Conservation (phyloP, 352 stramenopile genomes). For the Globisporangium radiosum region DNA sequence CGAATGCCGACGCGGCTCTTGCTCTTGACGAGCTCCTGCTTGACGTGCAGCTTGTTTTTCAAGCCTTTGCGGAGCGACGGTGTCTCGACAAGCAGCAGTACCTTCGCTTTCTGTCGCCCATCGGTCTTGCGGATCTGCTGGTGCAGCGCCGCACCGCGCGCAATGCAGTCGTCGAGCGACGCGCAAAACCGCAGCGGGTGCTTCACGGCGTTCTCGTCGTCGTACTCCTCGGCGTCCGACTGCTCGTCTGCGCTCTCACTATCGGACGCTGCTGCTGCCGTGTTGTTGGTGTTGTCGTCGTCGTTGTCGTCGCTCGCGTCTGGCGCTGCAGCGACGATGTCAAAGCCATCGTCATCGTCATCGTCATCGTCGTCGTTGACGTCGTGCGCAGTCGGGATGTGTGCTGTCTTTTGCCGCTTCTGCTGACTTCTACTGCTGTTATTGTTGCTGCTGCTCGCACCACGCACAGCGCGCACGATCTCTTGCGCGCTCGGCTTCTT, state of each 20-base stretch:
- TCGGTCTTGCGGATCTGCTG: slow-evolving; percentile 48
- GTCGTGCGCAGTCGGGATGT: slow-evolving; percentile 6
- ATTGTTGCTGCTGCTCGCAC: slow-evolving; percentile 1
- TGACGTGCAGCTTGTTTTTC: slow-evolving; percentile 55
- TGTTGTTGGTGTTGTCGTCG: slow-evolving; percentile 4
- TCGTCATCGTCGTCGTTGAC: slow-evolving; percentile 14
- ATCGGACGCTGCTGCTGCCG: not conserved
- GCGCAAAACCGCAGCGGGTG: slow-evolving; percentile 32
- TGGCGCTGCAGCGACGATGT: slow-evolving; percentile 12
- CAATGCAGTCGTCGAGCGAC: slow-evolving; percentile 48
- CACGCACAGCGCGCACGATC: slow-evolving; percentile 29
- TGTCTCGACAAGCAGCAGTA: slow-evolving; percentile 52
- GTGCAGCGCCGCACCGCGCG: slow-evolving; percentile 29
- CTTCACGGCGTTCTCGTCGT: slow-evolving; percentile 18
- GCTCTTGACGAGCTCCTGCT: slow-evolving; percentile 38
- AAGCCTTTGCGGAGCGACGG: slow-evolving; percentile 49
- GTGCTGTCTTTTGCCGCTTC: slow-evolving; percentile 36
- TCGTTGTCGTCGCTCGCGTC: slow-evolving; percentile 18
- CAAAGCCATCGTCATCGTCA: slow-evolving; percentile 19
- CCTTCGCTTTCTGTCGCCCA: slow-evolving; percentile 56
- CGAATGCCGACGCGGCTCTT: slow-evolving; percentile 54
- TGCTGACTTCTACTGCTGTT: not conserved
- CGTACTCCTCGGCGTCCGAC: slow-evolving; percentile 15
- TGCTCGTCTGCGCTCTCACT: slow-evolving; percentile 13
- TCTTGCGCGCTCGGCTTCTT: slow-evolving; percentile 49